Percentiles rank a stretch among this genome's conserved stretches.
These are phyloP conservation scores for Gossypioides kirkii DNA, from an alignment of 345 rosid genomes.

Conservation along the genomic window DNA sequence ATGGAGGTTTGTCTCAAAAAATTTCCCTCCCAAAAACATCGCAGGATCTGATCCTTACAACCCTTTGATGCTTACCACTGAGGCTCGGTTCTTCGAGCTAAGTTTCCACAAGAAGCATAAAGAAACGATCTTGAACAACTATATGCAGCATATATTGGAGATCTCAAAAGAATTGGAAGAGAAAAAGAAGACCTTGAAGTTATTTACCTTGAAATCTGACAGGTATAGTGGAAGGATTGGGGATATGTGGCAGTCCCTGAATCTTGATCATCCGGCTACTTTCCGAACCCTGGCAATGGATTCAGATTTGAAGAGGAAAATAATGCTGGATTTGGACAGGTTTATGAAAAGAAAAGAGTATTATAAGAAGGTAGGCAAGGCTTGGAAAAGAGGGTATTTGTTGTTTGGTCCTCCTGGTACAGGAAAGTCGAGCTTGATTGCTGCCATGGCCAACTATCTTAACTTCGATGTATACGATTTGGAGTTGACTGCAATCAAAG, in stretches of 20 bases:
- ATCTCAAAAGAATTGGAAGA: slow-evolving; percentile 18
- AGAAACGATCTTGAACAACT: slow-evolving; percentile 22
- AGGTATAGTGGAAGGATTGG: background rate
- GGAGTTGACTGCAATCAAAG: slow-evolving; percentile 24
- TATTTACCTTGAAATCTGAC: slow-evolving; percentile 19
- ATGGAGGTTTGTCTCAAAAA: slow-evolving; percentile 22
- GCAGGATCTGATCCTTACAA: background rate
- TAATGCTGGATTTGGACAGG: slow-evolving; percentile 31
- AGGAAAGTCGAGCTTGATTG: slow-evolving; percentile 32
- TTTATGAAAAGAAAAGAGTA: slow-evolving; percentile 26
- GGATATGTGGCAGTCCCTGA: slow-evolving; percentile 25
- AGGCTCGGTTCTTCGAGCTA: slow-evolving; percentile 20
- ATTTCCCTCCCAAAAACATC: background rate
- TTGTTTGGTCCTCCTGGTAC: slow-evolving; percentile 31
- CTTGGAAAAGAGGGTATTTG: slow-evolving; percentile 31
- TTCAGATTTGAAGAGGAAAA: slow-evolving; percentile 18
- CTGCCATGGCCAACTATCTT: slow-evolving; percentile 28
- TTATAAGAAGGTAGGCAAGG: slow-evolving; percentile 26
- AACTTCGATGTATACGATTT: slow-evolving; percentile 26
- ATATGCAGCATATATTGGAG: slow-evolving; percentile 20
- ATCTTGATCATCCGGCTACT: slow-evolving; percentile 28
- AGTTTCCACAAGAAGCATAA: slow-evolving; percentile 34
- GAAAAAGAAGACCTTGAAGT: slow-evolving; percentile 21
- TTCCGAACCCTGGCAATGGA: slow-evolving; percentile 32
- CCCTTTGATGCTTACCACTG: background rate